Evolutionary conservation across 2,329 filamentous ascomycete genomes (phyloP), one percentile per base, ranked within the genome.

Genomic region (Fusarium miscanthi): DNA sequence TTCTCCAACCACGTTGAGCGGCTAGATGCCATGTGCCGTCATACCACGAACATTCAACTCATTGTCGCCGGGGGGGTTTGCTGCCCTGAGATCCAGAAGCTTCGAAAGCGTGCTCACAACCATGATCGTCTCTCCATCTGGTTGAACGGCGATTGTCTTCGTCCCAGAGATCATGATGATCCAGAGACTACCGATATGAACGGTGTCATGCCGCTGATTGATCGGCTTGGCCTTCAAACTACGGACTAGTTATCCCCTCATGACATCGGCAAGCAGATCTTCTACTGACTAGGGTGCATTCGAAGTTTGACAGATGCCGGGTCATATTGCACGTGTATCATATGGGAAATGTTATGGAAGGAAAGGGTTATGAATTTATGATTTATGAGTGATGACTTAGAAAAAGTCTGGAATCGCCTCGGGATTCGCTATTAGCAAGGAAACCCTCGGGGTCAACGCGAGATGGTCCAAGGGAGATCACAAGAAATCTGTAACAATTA

Each of bases 41-140:
- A 65, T 27, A 78, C 78, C 2, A 71, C 57, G 0, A 66, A 72
- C 23, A 74, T 88, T 4, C 83, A 89, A 75, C 78, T 89, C 49
- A 82, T 89, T 19, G 80, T 87, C 8, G 87, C 87, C 1, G 88
- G 88, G 1, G 87, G 87, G 3, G 81, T 88, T 23, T 81, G 86
- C 46, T 81, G 79, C 46, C 63, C 62, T n/a, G 87, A 86, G 62
- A 76, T 85, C 12, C 38, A 25, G 11, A 57, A 63, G 5, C 59
- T 85, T 13, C 75, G 78, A 8, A 66, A 68, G 13, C 70, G 60
- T 8, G 66, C 86, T 27, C 72, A 70, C n/a, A 27, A 54, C 17
- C 42, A 56, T 35, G 63, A 58, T 10, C 27, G 69, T 37, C 73
- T 77, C 30, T 69, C 72, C 41, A 75, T 84, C 8, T 86, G 83